Percentiles rank a stretch among this genome's conserved stretches.
Conservation (phyloP, 2,329 filamentous ascomycete genomes). For the Penicillium sp. region DNA sequence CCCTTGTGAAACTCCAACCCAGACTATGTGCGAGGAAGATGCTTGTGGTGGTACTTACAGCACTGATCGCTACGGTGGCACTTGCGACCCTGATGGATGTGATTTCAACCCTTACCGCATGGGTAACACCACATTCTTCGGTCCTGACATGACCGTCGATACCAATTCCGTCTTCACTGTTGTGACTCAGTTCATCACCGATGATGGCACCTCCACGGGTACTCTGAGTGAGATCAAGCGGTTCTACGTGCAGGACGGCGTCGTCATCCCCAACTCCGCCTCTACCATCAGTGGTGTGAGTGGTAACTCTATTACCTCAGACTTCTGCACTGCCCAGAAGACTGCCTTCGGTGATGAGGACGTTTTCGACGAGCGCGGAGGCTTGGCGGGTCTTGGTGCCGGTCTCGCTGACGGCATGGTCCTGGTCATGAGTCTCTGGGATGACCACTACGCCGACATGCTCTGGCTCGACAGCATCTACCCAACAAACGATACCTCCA, state of each 20-base stretch:
- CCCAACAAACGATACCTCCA: conserved; percentile 50
- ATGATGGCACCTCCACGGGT: conserved; percentile 52
- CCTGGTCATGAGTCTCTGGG: conserved; percentile 62
- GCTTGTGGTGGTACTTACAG: conserved; percentile 56
- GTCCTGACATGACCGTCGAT: conserved; percentile 59
- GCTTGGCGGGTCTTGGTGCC: conserved; percentile 55
- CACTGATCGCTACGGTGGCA: conserved; percentile 58
- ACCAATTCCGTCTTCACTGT: conserved; percentile 63
- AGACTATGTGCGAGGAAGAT: conserved; percentile 54
- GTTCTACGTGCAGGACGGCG: conserved; percentile 65
- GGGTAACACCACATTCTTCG: conserved; percentile 66
- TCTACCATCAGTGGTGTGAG: conserved; percentile 49
- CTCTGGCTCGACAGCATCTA: conserved; percentile 72
- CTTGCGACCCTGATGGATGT: conserved; percentile 69
- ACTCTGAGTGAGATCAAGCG: conserved; percentile 62
- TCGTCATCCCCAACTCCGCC: conserved; percentile 58
- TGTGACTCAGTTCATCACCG: conserved; percentile 66
- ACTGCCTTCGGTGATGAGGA: conserved; percentile 56
- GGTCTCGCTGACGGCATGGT: conserved; percentile 63
- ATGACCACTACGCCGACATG: conserved; percentile 70
- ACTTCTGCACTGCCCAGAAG: conserved; percentile 61
- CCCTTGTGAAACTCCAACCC: conserved; percentile 56
- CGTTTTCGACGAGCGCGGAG: conserved; percentile 57
- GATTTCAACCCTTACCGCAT: conserved; percentile 71
- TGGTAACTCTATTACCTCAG: conserved; percentile 57